Base-by-base conservation (phyloP, 1,139 yeast genomes). In the Taphrina communis region DNA sequence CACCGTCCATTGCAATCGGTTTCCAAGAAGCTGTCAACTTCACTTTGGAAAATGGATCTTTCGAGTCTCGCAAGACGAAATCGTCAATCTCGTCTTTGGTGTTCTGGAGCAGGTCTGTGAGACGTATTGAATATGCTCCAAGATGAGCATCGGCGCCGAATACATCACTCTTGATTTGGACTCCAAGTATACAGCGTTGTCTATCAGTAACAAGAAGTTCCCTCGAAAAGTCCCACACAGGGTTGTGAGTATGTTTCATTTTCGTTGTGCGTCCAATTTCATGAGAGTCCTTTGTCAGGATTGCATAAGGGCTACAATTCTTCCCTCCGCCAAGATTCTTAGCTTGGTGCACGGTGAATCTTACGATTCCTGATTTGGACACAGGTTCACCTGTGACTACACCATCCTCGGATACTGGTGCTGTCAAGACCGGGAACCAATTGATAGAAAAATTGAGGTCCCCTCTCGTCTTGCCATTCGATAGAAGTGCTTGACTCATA, bases 371-470 rank as follows among this genome's bases (percentile, higher is more conserved):
- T 21, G 97, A 90, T 78, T 91, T 92, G 78, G 91, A 85, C 74
- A 92, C 97, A 66, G 97, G 97, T 60, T 96, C 92, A 61, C 96
- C 93, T 73, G 86, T 88, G 65, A 84, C 82, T 9, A 95, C 89
- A 68, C 97, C 98, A 78, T 91, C 97, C 2, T 90, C 92, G 74
- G 88, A 84, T 73, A 83, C 84, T 69, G 85, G 83, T 46, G 96
- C 88, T 77, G 88, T 91, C 72, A 92, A 80, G 25, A 94, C 88
- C 62, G 96, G 96, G 83, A 87, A 86, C 80, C 85, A 90, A 72
- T 86, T 85, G 74, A 90, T 82, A 71, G 89, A 92, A 77, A 86
- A 90, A 19, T 79, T 80, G 62, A 94, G 79, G 62, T 84, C 83
- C 74, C 98, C 99, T 53, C 91, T 88, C 5, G 88, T 87, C 76